A percentile compares a stretch with the other conserved stretches of the same genome.
These are phyloP conservation scores for Quercus tomentella DNA, from an alignment of 331 rosid genomes.

Conservation along the genomic window DNA sequence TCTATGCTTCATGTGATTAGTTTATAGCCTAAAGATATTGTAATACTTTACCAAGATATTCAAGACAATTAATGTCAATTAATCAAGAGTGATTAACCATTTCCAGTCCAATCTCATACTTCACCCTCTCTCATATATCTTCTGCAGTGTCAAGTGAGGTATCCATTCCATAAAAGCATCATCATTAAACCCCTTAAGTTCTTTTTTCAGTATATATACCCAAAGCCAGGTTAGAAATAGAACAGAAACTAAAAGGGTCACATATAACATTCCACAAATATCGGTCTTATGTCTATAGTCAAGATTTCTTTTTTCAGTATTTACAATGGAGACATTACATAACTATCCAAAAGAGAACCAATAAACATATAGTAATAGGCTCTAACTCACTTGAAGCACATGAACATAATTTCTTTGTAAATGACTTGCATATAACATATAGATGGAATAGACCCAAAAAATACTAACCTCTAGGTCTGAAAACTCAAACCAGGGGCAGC, in stretches of 20 bases:
- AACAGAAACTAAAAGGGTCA: background rate
- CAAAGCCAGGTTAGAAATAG: background rate
- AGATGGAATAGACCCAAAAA: conserved; percentile 16
- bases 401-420: background rate
- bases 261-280: conserved; percentile 3
- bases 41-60: background rate
- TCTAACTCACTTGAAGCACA: background rate
- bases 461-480: conserved; percentile 93
- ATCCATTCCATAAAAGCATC: background rate
- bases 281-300: conserved; percentile 12
- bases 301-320: conserved; percentile 8
- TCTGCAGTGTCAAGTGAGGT: background rate
- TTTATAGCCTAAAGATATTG: background rate
- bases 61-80: background rate
- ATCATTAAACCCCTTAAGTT: background rate
- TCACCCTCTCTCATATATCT: background rate
- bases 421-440: conserved; percentile 6
- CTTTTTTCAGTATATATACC: background rate
- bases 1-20: background rate
- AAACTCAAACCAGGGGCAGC: conserved; percentile 99
- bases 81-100: background rate
- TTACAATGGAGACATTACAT: conserved; percentile 1
- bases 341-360: conserved; percentile 9
- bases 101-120: background rate
- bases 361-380: background rate